Evolutionary conservation across 2,329 filamentous ascomycete genomes (phyloP).

Genomic region (Colletotrichum higginsianum): DNA sequence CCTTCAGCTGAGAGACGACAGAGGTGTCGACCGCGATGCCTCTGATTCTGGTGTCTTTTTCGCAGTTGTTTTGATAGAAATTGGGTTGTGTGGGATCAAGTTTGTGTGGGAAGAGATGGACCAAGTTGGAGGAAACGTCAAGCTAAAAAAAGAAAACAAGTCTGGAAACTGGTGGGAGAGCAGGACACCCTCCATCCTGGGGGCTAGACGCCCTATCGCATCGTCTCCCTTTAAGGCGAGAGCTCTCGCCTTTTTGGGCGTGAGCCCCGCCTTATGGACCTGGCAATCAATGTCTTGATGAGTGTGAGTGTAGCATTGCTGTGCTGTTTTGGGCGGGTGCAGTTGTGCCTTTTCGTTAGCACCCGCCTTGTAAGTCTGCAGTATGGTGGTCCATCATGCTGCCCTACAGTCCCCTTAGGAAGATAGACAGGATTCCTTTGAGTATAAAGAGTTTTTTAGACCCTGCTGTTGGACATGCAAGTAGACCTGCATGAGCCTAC

Average conservation of each 20-base stretch:
- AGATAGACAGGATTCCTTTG: no score
- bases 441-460: no score
- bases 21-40: neutral
- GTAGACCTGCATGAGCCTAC: no score
- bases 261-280: neutral
- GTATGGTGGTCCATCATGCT: no score
- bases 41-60: neutral
- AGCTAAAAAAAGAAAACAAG: neutral
- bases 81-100: neutral
- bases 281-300: neutral
- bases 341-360: neutral
- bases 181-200: neutral
- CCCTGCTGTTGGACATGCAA: no score
- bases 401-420: no score
- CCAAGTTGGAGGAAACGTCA: no score
- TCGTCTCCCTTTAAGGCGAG: neutral
- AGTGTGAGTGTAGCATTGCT: neutral
- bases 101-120: neutral
- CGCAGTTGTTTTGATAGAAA: neutral
- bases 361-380: neutral
- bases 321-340: neutral
- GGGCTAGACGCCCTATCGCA: constrained; percentile 3
- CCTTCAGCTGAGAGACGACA: neutral
- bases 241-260: neutral
- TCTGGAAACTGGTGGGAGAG: no score